Percentiles rank a stretch among this genome's conserved stretches.
Conservation (phyloP, 306 rosid genomes). For the Trifolium repens region DNA sequence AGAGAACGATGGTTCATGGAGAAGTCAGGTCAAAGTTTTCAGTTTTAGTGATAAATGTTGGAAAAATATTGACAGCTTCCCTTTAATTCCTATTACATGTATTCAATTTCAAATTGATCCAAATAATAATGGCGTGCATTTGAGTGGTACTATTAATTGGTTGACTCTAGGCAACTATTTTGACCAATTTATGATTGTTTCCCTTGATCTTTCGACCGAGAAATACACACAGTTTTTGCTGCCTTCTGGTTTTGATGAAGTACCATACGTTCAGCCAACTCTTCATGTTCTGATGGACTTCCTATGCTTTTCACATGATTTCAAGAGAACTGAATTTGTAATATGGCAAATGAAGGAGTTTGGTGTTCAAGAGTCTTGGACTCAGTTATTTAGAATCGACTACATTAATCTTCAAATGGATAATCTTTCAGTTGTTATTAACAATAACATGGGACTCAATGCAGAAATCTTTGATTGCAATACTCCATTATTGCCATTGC, state of each 20-base stretch:
- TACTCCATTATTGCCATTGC: neutral
- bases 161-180: neutral
- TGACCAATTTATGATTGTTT: neutral
- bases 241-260: neutral
- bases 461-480: too few species aligned
- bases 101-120: neutral
- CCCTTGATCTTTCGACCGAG: neutral
- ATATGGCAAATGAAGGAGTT: neutral
- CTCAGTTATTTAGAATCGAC: neutral
- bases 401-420: neutral
- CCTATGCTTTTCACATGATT: neutral
- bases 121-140: neutral
- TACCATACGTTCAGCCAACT: neutral
- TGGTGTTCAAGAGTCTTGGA: neutral
- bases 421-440: too few species aligned
- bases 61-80: neutral
- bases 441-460: too few species aligned
- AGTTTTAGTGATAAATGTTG: neutral
- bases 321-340: neutral
- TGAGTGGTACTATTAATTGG: neutral
- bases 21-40: neutral
- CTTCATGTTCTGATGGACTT: neutral
- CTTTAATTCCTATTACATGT: neutral
- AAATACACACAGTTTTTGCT: neutral
- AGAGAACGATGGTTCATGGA: neutral